phyloP scores from a whole-genome alignment of 331 rosid species.

The Dryas integrifolia region DNA sequence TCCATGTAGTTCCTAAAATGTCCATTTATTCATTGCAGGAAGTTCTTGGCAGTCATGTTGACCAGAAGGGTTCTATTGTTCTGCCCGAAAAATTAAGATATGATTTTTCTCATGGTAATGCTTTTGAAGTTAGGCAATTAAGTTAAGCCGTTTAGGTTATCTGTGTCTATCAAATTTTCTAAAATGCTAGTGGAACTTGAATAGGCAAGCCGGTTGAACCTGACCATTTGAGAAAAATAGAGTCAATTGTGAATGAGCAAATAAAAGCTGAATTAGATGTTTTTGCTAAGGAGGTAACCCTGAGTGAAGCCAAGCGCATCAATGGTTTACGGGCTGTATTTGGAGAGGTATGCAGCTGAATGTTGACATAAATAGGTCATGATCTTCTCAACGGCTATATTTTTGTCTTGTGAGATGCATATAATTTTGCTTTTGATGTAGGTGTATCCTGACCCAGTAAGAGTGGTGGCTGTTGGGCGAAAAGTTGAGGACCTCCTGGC shows the following conservation, averaged over 20 bases:
- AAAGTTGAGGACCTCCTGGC: conserved; percentile 82
- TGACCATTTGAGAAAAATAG: conserved; percentile 70
- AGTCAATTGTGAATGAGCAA: conserved; percentile 82
- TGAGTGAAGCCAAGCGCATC: conserved; percentile 69
- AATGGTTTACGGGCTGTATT: conserved; percentile 94
- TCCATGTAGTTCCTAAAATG: conserved; percentile 20
- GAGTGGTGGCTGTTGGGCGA: conserved; percentile 83
- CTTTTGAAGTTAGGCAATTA: conserved; percentile 2
- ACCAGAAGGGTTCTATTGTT: conserved; percentile 95
- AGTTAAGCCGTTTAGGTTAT: conserved; percentile 16
- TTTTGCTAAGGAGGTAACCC: conserved; percentile 64
- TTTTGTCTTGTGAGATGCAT: conserved; percentile 6
- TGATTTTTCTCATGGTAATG: conserved; percentile 95
- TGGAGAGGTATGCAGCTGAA: conserved; percentile 71
- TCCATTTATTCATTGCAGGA: conserved; percentile 51
- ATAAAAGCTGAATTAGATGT: conserved; percentile 78
- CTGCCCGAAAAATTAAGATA: conserved; percentile 95
- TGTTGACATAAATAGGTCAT: conserved; percentile 11
- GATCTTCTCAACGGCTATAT: not conserved
- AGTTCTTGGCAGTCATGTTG: conserved; percentile 85
- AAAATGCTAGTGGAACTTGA: conserved; percentile 34
- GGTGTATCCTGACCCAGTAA: conserved; percentile 98
- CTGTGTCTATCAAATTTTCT: conserved; percentile 9
- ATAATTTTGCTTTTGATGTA: conserved; percentile 32
- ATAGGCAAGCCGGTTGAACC: conserved; percentile 86